These are phyloP conservation scores for Lentinula lateritia DNA, from an alignment of 768 basidiomycete genomes.

Conservation along the genomic window DNA sequence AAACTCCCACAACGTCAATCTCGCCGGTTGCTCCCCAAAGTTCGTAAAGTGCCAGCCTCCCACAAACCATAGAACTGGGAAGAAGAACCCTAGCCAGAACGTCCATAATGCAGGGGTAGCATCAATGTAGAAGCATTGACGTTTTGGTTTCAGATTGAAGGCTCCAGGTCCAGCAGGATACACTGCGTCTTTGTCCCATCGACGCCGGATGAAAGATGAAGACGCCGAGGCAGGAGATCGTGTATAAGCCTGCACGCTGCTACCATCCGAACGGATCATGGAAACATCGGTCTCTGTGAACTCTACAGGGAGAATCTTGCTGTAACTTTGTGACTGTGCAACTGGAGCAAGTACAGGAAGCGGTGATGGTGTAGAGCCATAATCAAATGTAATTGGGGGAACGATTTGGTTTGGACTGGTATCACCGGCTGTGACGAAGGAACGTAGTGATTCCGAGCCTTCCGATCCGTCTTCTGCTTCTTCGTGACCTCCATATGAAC, in stretches of 20 bases:
- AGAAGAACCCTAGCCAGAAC: slow-evolving; percentile 74
- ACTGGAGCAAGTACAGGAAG: neutral
- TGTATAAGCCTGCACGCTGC: neutral
- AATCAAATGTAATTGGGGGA: neutral
- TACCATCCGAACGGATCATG: slow-evolving; percentile 6
- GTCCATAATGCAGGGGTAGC: slow-evolving; percentile 48
- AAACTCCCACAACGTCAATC: slow-evolving; percentile 40
- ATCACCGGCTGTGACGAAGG: slow-evolving; percentile 45
- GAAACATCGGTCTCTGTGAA: slow-evolving; percentile 15
- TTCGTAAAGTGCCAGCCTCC: slow-evolving; percentile 67
- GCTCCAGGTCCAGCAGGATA: slow-evolving; percentile 27
- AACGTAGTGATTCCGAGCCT: slow-evolving; percentile 33
- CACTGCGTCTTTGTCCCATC: slow-evolving; percentile 41
- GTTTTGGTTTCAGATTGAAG: slow-evolving; percentile 27
- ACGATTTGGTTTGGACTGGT: neutral
- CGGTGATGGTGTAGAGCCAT: neutral
- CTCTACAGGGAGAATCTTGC: slow-evolving; percentile 13
- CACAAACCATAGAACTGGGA: slow-evolving; percentile 70
- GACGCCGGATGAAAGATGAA: slow-evolving; percentile 46
- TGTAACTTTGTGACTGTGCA: slow-evolving; percentile 6
- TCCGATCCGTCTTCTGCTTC: slow-evolving; percentile 22
- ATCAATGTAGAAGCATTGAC: slow-evolving; percentile 17
- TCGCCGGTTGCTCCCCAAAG: slow-evolving; percentile 40
- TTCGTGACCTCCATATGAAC: slow-evolving; percentile 17
- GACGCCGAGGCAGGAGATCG: slow-evolving; percentile 27